phyloP scores from a whole-genome alignment of 257 asterid species.

The Nicotiana attenuata region DNA sequence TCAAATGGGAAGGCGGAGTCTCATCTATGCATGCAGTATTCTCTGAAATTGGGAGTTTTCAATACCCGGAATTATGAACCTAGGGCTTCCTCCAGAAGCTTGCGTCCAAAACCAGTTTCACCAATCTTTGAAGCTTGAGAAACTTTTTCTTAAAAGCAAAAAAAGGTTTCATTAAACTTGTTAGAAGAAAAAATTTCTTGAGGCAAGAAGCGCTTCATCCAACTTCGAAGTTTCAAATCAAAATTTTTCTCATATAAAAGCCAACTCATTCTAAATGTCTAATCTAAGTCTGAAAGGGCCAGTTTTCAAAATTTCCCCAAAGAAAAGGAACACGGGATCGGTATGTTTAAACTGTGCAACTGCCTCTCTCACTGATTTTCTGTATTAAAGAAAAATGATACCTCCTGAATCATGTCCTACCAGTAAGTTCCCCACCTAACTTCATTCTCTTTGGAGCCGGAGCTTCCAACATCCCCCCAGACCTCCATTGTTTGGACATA shows the following conservation, averaged over 20 bases:
- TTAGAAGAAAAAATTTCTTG: neutral
- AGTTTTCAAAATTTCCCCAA: neutral
- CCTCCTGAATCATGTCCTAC: neutral
- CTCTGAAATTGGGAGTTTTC: no score
- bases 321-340: neutral
- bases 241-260: neutral
- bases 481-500: constrained; percentile 10
- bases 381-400: neutral
- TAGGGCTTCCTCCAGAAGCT: neutral
- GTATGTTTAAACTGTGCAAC: neutral
- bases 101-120: neutral
- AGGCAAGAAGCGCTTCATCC: neutral
- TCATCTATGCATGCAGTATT: no score
- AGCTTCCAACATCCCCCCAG: constrained; percentile 13
- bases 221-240: neutral
- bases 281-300: neutral
- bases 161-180: neutral
- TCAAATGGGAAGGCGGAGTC: neutral
- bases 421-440: neutral
- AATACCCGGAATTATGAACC: neutral
- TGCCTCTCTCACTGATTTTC: neutral
- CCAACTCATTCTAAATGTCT: neutral
- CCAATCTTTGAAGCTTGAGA: neutral
- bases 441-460: constrained; percentile 27
- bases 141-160: neutral